phyloP scores from a whole-genome alignment of 2,329 filamentous ascomycete species.

The Aspergillus aculeatus region DNA sequence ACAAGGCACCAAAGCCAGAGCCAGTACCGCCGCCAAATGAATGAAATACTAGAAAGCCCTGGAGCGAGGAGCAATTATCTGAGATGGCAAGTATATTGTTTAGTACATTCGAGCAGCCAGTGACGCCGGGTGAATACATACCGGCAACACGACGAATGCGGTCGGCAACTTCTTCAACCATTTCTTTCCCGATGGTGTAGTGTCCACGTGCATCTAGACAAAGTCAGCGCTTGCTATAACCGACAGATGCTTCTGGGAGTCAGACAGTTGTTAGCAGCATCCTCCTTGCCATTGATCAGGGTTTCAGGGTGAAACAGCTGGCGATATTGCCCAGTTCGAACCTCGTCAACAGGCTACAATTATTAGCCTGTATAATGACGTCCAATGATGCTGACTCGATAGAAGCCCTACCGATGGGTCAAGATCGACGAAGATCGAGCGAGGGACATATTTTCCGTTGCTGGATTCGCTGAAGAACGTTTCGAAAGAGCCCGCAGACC shows the following conservation, averaged over 20 bases:
- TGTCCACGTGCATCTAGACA: constrained; percentile 63
- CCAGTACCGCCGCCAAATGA: constrained; percentile 68
- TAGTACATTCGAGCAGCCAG: not conserved
- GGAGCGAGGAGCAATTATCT: constrained; percentile 66
- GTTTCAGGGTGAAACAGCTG: constrained; percentile 66
- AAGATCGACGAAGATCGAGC: constrained; percentile 66
- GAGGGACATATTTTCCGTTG: constrained; percentile 65
- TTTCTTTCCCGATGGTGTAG: constrained; percentile 68
- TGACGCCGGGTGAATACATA: constrained; percentile 32
- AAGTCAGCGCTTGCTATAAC: constrained; percentile 15
- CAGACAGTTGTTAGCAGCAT: constrained; percentile 66
- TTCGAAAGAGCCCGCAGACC: constrained; percentile 59
- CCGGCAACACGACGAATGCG: constrained; percentile 64
- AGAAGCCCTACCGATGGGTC: constrained; percentile 57
- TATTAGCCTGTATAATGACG: constrained; percentile 11
- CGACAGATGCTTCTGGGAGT: not conserved
- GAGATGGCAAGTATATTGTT: constrained; percentile 12
- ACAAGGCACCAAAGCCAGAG: constrained; percentile 64
- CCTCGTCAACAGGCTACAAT: constrained; percentile 62
- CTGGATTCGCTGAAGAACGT: constrained; percentile 67
- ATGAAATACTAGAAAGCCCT: constrained; percentile 68
- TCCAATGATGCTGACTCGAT: not conserved
- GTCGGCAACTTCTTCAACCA: constrained; percentile 63
- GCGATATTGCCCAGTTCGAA: constrained; percentile 62
- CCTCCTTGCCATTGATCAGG: constrained; percentile 67